Base-by-base conservation (phyloP, 352 stramenopile species). In the Phytophthora tubulina region DNA sequence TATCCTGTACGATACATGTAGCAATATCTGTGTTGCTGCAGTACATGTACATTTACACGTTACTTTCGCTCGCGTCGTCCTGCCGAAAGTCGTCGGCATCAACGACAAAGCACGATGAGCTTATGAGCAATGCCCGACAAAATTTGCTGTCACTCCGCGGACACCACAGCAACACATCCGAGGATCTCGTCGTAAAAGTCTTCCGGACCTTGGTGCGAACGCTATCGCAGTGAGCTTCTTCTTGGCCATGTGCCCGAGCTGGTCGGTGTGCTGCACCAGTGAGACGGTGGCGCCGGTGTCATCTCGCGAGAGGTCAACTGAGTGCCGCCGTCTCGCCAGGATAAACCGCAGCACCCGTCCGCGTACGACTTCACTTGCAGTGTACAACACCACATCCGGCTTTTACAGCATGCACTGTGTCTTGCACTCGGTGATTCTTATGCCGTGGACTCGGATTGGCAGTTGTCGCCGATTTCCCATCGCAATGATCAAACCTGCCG, bases 351-450 rank as follows among this genome's bases (percentile, higher is more conserved):
- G 32, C 21, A 31, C 21, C 35, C 32, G 36, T 60, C 55, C 38
- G 35, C 49, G 15, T 46, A 50, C 17, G 27, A 9, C 30, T 51
- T 30, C 15, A 27, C 14, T 63, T 63, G 42, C 46, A 70, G 31
- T 21, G 44, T 63, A 39, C 58, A 63, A 60, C 59, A 32, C 38
- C 59, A 69, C 61, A 71, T 71, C 67, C 41, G 60, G 52, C 46
- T 75, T 75, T 54, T 67, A 45, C 62, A 67, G 61, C 62, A 63
- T 76, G 68, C 63, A 72, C 54, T 51, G 67, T 60, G 55, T 50
- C 46, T 75, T 72, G 62, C 41, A 35, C 67, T 33, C n/a, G 0
- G 10, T 17, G 38, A 51, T 44, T 73, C 50, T 41, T 63, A 68
- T 67, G 56, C 63, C 39, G 30, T 27, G 9, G 10, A n/a, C 48